Evolutionary conservation across 352 stramenopile genomes (phyloP), one percentile per base, ranked within the genome.

Genomic region (Pythium brachiatum): DNA sequence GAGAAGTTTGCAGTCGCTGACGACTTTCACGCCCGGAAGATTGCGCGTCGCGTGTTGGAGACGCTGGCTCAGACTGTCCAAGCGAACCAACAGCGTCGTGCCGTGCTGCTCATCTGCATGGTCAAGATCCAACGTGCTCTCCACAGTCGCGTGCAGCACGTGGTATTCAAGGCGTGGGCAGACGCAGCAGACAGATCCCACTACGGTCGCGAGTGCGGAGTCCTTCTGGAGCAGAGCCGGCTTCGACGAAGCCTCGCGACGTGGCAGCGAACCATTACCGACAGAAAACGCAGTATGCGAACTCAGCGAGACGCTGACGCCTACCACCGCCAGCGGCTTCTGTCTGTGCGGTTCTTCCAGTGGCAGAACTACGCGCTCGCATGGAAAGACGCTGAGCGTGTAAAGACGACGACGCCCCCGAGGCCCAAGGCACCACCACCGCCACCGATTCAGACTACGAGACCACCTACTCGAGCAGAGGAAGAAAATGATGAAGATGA

Each of bases 291-390:
- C 20, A 27, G 43, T 6, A 38, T 52, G 2, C 39, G 64, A 18
- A 36, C 74, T 20, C 48, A 71, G 9, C 34, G 48, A 1, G 69
- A 73, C 15, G 70, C 65, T 2, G 39, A 53, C 1, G 23, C 20
- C 5, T 85, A 88, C 32, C 66, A 70, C 23, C 31, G 54, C 3
- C 57, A 65, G 20, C 67, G 76, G 0, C 60, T 89, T 18, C 47
- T 75, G 12, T 77, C 71, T 21, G 38, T 62, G 2, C 48, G 74
- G 12, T 89, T 88, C 68, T 88, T 89, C 69, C 83, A 85, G 60
- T 90, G 81, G 81, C 81, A 89, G 55, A 86, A 83, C 54, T 89
- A 89, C 51, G 72, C 69, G n/a, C 73, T 90, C n/a, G 79, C 78
- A 15, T 90, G 81, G 81, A 80, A 81, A 51, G 77, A 86, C 26